Base-by-base conservation (phyloP, 2,329 filamentous ascomycete species). In the Penicillium nordicum region DNA sequence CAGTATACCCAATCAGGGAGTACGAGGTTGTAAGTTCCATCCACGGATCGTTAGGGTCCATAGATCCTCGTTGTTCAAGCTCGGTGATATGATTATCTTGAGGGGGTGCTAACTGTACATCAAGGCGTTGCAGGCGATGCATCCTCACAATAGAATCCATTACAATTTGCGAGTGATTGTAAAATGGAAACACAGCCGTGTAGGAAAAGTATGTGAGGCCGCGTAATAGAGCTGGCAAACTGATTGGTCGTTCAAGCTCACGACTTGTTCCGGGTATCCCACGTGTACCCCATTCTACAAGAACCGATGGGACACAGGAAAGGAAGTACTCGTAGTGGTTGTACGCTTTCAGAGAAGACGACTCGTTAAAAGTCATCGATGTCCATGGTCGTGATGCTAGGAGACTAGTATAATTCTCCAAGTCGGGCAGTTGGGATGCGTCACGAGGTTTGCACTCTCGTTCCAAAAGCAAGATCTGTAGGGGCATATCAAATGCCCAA, bases 341-440 rank as follows among this genome's bases (percentile, higher is more conserved):
- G 73, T 90, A 92, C 6, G 84, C 87, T 55, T 81, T 80, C n/a
- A 88, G 80, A 5, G 85, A 90, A 0, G 88, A 90, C 9, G 88
- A 88, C 74, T 93, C 89, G 68, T 92, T 92, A 61, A 62, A 80
- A 79, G 62, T 78, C 77, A 53, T 73, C 70, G 10, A 73, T 51
- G 43, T 74, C 71, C 72, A 70, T 71, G n/a, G 23, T 1, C 82
- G 80, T n/a, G 82, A 75, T 27, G 79, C 79, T 43, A 90, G 80
- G 0, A 90, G 72, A 25, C 66, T 72, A 1, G 63, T 53, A 27
- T 59, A 62, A 11, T 59, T 51, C 6, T 65, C 57, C 38, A 68
- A n/a, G 11, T 58, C 50, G 68, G 69, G 60, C 70, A 51, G 74
- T 2, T 71, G 66, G 0, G 66, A 60, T 21, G 63, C 50, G 40